Base-by-base conservation (phyloP, 495 filamentous ascomycete species). In the Apiosordaria backusii region DNA sequence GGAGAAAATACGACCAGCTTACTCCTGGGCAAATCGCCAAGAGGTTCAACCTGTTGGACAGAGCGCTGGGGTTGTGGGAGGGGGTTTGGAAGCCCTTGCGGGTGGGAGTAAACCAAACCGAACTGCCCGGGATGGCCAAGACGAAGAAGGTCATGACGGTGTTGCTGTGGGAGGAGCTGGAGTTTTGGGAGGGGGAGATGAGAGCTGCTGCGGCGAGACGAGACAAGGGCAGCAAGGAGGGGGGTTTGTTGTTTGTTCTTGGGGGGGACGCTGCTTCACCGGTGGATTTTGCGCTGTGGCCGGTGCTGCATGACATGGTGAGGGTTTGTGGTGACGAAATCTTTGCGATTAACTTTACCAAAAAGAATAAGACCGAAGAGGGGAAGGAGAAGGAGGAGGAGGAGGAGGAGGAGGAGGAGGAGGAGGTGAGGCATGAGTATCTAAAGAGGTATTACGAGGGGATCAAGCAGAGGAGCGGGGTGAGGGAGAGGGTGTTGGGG, bases 371-470 rank as follows among this genome's bases (percentile, higher is more conserved):
- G n/a, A 5, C 52, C 9, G 7, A 13, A 55, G 59, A 45, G 18
- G 27, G 22, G 10, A 18, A 29, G 26, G 25, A 45, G 19, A 27
- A 61, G 21, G 59, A 21, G 15, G 19, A 45, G 10, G 21, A 29
- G 26, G 25, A 45, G 19, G 59, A 61, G 21, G 59, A 21, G 18
- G 27, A 45, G 10, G 21, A 29, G 26, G 25, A 45, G 19, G 59
- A 61, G 21, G 59, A 21, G 15, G 19, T 23, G 23, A 27, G 13
- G 59, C 26, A 61, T 13, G 68, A 54, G 26, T 53, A 67, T 67
- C 21, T 89, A n/a, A 67, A 68, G n/a, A 77, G 73, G 40, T 89
- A 89, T 67, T 85, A 88, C 67, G 68, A 73, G 0, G 78, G 79
- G 16, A 80, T 88, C 23, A 76, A 73, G 68, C 79, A 79, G 60